Conservation (phyloP, 2,329 filamentous ascomycete genomes). For the Tolypocladium pustulatum region DNA sequence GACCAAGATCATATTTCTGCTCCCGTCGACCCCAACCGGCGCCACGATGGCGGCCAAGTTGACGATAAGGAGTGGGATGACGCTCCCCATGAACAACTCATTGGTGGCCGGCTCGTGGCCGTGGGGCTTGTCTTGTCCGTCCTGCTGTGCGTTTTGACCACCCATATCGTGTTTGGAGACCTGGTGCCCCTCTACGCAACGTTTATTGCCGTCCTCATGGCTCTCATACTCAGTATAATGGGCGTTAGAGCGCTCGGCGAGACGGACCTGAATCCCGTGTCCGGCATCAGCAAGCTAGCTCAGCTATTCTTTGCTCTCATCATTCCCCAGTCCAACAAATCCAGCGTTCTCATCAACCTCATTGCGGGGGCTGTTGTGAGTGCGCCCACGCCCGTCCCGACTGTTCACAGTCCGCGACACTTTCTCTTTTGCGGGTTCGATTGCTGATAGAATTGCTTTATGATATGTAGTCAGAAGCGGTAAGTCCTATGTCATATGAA, state of each 20-base stretch:
- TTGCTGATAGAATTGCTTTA: neutral
- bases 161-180: constrained; percentile 72
- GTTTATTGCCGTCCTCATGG: constrained; percentile 70
- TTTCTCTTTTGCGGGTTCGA: no score
- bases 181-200: constrained; percentile 72
- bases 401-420: neutral
- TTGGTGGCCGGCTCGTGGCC: constrained; percentile 59
- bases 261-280: constrained; percentile 93
- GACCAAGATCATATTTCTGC: neutral
- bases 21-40: neutral
- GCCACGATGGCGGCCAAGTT: neutral
- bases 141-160: constrained; percentile 67
- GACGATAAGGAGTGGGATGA: constrained; percentile 51
- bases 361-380: constrained; percentile 72
- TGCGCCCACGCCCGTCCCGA: neutral
- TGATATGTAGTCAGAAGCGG: constrained; percentile 26
- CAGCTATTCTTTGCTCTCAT: constrained; percentile 91
- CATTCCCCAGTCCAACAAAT: constrained; percentile 68
- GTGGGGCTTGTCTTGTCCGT: constrained; percentile 71
- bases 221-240: constrained; percentile 68
- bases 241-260: constrained; percentile 60
- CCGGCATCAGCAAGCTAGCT: constrained; percentile 91
- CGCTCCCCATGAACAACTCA: constrained; percentile 72
- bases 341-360: constrained; percentile 89
- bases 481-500: constrained; percentile 9